These are phyloP conservation scores for Serendipita vermifera DNA, from an alignment of 768 basidiomycete species.

Conservation along the genomic window DNA sequence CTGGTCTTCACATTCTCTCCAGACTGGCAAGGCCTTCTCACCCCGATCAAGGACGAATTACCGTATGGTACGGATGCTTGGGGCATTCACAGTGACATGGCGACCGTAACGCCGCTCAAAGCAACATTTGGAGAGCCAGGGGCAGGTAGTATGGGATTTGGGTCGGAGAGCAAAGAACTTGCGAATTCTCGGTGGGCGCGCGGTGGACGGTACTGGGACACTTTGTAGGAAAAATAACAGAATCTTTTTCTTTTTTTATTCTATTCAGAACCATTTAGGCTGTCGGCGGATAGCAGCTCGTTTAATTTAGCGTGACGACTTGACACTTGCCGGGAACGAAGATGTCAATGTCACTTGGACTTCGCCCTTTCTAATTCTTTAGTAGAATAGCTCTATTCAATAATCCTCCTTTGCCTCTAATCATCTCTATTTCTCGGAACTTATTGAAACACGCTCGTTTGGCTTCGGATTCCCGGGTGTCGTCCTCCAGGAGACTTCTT, in stretches of 20 bases:
- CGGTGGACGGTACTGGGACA: neutral
- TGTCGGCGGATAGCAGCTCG: too few species aligned
- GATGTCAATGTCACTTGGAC: too few species aligned
- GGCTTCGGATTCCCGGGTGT: too few species aligned
- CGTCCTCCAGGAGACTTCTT: too few species aligned
- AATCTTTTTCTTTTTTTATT: neutral
- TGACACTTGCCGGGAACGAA: too few species aligned
- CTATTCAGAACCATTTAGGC: too few species aligned
- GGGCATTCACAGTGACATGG: slow-evolving; percentile 57
- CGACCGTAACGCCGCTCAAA: slow-evolving; percentile 65
- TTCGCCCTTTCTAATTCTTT: too few species aligned
- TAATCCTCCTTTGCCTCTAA: too few species aligned
- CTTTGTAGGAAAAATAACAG: slow-evolving; percentile 6
- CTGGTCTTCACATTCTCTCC: slow-evolving; percentile 68
- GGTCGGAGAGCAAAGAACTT: neutral
- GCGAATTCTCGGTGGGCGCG: slow-evolving; percentile 4
- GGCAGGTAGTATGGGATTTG: slow-evolving; percentile 15
- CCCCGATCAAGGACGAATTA: slow-evolving; percentile 42
- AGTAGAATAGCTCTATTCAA: too few species aligned
- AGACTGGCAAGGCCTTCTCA: slow-evolving; percentile 55
- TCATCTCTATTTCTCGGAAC: too few species aligned
- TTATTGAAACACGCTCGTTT: too few species aligned
- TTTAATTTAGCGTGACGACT: too few species aligned
- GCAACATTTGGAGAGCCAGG: slow-evolving; percentile 59
- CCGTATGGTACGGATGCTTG: slow-evolving; percentile 72